Conservation (phyloP, 2,329 filamentous ascomycete species). For the Triangularia setosa region DNA sequence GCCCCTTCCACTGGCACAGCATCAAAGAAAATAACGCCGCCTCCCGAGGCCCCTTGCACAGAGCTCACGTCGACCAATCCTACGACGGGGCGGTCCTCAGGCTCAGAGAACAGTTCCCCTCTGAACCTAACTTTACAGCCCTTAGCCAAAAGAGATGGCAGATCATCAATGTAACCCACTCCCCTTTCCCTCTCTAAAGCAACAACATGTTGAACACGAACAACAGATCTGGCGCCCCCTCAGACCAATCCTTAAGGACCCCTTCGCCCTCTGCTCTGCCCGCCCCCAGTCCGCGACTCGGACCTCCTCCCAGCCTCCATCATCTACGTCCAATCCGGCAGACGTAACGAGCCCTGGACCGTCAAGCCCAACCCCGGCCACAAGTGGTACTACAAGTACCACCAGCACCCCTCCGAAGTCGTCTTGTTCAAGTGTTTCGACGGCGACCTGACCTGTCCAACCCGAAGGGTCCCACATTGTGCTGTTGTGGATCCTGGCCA, state of each 20-base stretch:
- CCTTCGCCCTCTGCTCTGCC: conserved; percentile 37
- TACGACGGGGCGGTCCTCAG: conserved; percentile 18
- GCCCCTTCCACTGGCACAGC: conserved; percentile 52
- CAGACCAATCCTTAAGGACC: conserved; percentile 30
- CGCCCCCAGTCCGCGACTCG: conserved; percentile 32
- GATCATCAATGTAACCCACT: conserved; percentile 34
- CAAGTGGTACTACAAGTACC: conserved; percentile 50
- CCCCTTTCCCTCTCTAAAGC: background rate
- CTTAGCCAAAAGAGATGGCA: conserved; percentile 32
- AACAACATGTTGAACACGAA: background rate
- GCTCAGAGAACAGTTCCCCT: conserved; percentile 9
- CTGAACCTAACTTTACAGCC: conserved; percentile 4
- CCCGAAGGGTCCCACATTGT: conserved; percentile 21
- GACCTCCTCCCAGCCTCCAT: conserved; percentile 37
- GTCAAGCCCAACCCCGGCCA: conserved; percentile 31
- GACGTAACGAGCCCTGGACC: conserved; percentile 27
- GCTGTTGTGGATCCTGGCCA: conserved; percentile 18
- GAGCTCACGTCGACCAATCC: conserved; percentile 23
- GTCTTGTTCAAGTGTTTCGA: conserved; percentile 60
- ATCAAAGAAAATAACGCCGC: conserved; percentile 56
- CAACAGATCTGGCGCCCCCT: conserved; percentile 11
- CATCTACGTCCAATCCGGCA: conserved; percentile 26
- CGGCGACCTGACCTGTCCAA: conserved; percentile 42
- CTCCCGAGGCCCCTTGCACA: conserved; percentile 42
- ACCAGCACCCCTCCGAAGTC: conserved; percentile 41